Evolutionary conservation across 208 protist species (phyloP).

Genomic region (Acanthamoeba healyi): DNA sequence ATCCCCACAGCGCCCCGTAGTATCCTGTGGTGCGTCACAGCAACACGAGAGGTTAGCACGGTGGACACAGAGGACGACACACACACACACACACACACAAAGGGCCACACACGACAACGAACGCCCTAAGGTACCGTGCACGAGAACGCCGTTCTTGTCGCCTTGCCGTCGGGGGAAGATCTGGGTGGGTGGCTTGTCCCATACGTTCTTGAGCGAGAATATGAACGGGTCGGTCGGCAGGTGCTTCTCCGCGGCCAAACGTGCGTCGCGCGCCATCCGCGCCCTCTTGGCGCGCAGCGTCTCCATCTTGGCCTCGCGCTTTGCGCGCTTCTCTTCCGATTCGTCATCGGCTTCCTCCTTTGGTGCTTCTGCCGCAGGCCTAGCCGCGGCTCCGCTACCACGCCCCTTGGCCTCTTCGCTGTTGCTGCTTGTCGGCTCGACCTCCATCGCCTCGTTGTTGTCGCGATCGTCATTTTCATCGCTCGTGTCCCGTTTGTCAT

Average conservation of each 20-base stretch:
- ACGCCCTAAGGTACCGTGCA: neutral
- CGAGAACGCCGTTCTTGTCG: conserved; percentile 22
- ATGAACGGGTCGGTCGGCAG: conserved; percentile 23
- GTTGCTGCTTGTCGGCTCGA: no score
- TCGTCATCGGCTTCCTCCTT: neutral
- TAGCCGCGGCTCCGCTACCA: no score
- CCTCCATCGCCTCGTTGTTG: no score
- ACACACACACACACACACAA: no score
- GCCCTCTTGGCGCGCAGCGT: neutral
- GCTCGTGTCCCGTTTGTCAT: no score
- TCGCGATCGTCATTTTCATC: no score
- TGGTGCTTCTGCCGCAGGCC: no score
- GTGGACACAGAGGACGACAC: no score
- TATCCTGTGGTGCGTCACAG: neutral
- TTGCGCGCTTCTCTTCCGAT: neutral
- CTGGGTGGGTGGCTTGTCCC: conserved; percentile 17
- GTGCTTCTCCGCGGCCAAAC: neutral
- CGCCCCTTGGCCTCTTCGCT: neutral
- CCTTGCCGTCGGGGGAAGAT: neutral
- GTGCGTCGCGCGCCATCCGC: neutral
- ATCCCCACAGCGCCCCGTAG: conserved; percentile 21
- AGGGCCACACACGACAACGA: neutral
- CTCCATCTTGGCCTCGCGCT: neutral
- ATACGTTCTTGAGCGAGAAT: conserved; percentile 6
- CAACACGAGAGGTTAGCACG: no score